Evolutionary conservation across 2,329 filamentous ascomycete genomes (phyloP).

Genomic region (Ascochyta fabae): DNA sequence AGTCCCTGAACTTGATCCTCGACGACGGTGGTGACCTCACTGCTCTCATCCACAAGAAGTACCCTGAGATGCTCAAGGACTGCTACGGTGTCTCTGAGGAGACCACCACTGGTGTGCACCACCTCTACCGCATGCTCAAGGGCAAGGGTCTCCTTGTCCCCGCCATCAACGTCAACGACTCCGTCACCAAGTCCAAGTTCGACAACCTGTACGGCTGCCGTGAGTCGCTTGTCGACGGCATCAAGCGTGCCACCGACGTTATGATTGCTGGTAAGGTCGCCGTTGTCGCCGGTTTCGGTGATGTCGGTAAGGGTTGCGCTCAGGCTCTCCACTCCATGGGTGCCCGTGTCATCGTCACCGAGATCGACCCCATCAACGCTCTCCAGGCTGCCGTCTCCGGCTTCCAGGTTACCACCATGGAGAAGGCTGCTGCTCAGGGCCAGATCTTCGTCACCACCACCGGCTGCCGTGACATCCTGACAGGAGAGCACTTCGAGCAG

Average conservation of each 20-base stretch:
- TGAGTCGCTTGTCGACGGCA: conserved; percentile 97
- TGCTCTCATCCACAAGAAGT: conserved; percentile 94
- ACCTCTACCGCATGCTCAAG: conserved; percentile 97
- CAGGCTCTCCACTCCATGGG: conserved; percentile 96
- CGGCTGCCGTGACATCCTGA: conserved; percentile 97
- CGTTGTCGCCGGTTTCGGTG: conserved; percentile 96
- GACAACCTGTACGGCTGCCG: conserved; percentile 99
- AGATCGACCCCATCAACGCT: conserved; percentile 99
- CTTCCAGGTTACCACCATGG: conserved; percentile 97
- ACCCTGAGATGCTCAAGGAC: conserved; percentile 96
- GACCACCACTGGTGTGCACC: conserved; percentile 99
- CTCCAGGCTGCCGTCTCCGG: conserved; percentile 98
- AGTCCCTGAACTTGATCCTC: conserved; percentile 98
- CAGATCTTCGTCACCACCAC: conserved; percentile 99
- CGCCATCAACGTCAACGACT: conserved; percentile 98
- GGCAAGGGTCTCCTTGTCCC: conserved; percentile 80
- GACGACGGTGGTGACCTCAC: conserved; percentile 98
- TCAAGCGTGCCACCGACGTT: conserved; percentile 99
- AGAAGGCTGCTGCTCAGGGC: conserved; percentile 84
- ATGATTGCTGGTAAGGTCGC: conserved; percentile 99
- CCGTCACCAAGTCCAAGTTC: conserved; percentile 99
- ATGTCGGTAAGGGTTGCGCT: conserved; percentile 98
- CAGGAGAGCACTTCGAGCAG: conserved; percentile 86
- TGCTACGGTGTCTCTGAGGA: conserved; percentile 99
- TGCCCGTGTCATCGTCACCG: conserved; percentile 93